Evolutionary conservation across 345 rosid species (phyloP), one percentile per base, ranked within the genome.

Genomic region (Trapa bicornis): DNA sequence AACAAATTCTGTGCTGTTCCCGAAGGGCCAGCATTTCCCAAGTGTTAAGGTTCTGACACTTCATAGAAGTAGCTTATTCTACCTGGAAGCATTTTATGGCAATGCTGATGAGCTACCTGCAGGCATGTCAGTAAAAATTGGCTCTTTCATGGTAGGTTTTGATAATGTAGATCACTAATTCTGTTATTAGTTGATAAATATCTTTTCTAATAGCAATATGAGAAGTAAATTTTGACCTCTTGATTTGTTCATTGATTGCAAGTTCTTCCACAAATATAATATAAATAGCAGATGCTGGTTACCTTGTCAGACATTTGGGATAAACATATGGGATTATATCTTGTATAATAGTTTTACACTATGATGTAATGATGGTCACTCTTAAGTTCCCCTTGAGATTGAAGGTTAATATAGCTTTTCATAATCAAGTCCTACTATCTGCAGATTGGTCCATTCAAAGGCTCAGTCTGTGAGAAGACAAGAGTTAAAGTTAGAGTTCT

Each of bases 371-470:
- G 63, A 1, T 11, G 63, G 37, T 58, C 38, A 12, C 37, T 32
- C 33, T n/a, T 10, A n/a, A 3, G 58, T 33, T 45, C 7, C 48
- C 58, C 37, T 5, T 57, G 15, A 33, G 60, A 54, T 54, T n/a
- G 60, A 22, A 54, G 33, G 37, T 58, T 11, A 35, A 58, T n/a
- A 11, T 32, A 29, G 63, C 37, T 54, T 54, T 15, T 52, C 6
- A 58, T 6, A 3, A 33, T 58, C 48, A 45, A 45, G 5, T 54
- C 17, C 60, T 54, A 16, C 37, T 65, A 7, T 9, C 69, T 75
- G 81, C 79, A 85, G 89, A 76, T 85, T 75, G 86, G 81, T 53
- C 85, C 89, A 69, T 68, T 85, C 32, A 75, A 78, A 64, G 74
- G 64, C 69, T 75, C 76, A 37, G 39, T 47, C 29, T 42, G 70